Percentiles rank a stretch among this genome's conserved stretches.
Conservation (phyloP, 1,284 basidiomycete species). For the Gymnopus androsaceus region DNA sequence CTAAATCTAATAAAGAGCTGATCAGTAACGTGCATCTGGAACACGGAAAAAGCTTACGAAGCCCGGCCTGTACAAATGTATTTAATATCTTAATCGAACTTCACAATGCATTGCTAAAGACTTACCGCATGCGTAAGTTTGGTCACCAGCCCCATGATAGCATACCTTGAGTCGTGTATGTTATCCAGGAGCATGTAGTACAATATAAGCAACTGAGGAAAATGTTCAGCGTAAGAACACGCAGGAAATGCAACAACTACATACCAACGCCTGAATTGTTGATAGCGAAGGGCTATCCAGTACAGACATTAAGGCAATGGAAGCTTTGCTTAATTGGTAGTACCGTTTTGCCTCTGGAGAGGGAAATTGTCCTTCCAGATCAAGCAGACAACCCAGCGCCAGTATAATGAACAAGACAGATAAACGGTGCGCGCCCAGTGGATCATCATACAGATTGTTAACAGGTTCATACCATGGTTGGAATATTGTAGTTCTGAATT, state of each 20-base stretch:
- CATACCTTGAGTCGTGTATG: conserved; percentile 64
- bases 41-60: conserved; percentile 50
- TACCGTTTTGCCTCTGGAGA: conserved; percentile 53
- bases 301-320: conserved; percentile 59
- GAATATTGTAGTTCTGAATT: conserved; percentile 57
- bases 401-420: conserved; percentile 47
- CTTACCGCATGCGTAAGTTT: conserved; percentile 69
- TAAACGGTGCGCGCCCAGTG: conserved; percentile 48
- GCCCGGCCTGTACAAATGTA: conserved; percentile 50
- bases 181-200: conserved; percentile 71
- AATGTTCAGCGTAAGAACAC: conserved; percentile 18
- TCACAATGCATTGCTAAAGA: conserved; percentile 23
- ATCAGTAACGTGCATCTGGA: not conserved
- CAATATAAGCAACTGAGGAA: conserved; percentile 60
- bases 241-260: conserved; percentile 16
- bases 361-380: conserved; percentile 50
- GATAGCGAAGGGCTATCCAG: conserved; percentile 62
- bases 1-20: conserved; percentile 51
- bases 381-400: conserved; percentile 49
- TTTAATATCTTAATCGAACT: not conserved
- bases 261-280: conserved; percentile 65
- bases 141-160: conserved; percentile 65
- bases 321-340: conserved; percentile 61
- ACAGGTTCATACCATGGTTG: conserved; percentile 44
- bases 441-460: conserved; percentile 35